Evolutionary conservation across 2,329 filamentous ascomycete genomes (phyloP), one percentile per base, ranked within the genome.

Genomic region (Trichoderma arundinaceum): DNA sequence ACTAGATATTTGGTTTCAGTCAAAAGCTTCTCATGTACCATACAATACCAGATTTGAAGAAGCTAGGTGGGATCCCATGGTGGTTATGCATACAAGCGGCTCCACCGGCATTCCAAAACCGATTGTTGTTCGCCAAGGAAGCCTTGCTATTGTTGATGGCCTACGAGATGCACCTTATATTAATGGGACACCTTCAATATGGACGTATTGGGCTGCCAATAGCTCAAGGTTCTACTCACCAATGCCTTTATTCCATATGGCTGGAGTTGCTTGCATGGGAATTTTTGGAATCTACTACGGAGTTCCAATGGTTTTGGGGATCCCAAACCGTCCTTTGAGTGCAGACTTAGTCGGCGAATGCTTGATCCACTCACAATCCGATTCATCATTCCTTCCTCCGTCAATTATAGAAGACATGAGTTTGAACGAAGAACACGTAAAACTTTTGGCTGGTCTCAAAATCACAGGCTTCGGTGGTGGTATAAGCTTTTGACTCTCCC

Each of bases 91-190:
- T 70, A 83, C 81, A 0, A 81, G 79, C 60, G 81, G 81, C 6
- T 81, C 77, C 48, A 82, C 81, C 0, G 81, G 81, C 0, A 72
- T 81, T 3, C 81, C 81, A 0, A 83, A 81, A 69, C 81, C 81
- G 2, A 75, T 84, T n/a, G 67, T 80, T 9, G 70, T 74, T 19
- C 70, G 71, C 4, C 76, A 80, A 5, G 81, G 81, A 13, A 74
- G 79, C 71, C 10, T 79, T 13, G 73, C 77, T 1, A 69, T 77
- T 17, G 67, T 61, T 3, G 80, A 83, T 62, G 68, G 60, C 1
- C 73, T 72, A 33, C 74, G 74, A 28, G 56, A 71, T 3, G 43
- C 74, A 1, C 71, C 70, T 0, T 66, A 70, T 3, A 74, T 73
- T 60, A 38, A 74, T 15, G 74, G 72, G 1, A 59, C 64, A 19